Base-by-base conservation (phyloP, 2,329 filamentous ascomycete species). In the Monilinia vaccinii-corymbosi region DNA sequence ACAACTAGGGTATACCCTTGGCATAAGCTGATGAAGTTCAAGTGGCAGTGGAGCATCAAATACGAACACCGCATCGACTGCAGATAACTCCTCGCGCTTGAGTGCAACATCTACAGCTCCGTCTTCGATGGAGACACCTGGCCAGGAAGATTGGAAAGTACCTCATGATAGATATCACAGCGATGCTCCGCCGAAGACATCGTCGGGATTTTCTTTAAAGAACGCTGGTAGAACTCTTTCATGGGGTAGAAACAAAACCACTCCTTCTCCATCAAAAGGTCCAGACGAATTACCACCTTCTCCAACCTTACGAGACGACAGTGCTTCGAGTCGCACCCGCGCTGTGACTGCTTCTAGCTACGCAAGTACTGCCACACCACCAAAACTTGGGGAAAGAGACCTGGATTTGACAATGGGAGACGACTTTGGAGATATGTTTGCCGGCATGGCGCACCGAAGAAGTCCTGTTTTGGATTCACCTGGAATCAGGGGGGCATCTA, bases 21-120 rank as follows among this genome's bases (percentile, higher is more conserved):
- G 25, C 65, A 60, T 40, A 53, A 53, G 57, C 57, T 59, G 57
- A 59, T 52, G 44, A 42, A 46, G 7, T 48, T 59, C 31, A 67
- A 73, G 71, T 66, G 69, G 69, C 58, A 73, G 71, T 69, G 70
- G 70, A 61, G 67, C 67, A 46, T 73, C 71, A 4, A 71, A 73
- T 58, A 70, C 69, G 40, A 72, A 71, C 63, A 71, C 69, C 40
- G 64, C 67, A 51, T 72, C 71, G 25, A 71, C 70, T 4, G 68
- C 70, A 47, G 71, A 72, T 51, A 71, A 72, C 62, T 73, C 71
- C 1, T 73, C 71, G 14, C 65, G 71, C 48, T 56, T 71, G 48
- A 72, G 71, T 62, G 70, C 70, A 46, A 66, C 69, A 44, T 73
- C 71, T 38, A 72, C 71, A 25, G 66, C 71, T 18, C 68, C 71